A percentile compares a stretch with the other conserved stretches of the same genome.
phyloP scores from a whole-genome alignment of 2,329 filamentous ascomycete species.

The Epichloe amarillans region DNA sequence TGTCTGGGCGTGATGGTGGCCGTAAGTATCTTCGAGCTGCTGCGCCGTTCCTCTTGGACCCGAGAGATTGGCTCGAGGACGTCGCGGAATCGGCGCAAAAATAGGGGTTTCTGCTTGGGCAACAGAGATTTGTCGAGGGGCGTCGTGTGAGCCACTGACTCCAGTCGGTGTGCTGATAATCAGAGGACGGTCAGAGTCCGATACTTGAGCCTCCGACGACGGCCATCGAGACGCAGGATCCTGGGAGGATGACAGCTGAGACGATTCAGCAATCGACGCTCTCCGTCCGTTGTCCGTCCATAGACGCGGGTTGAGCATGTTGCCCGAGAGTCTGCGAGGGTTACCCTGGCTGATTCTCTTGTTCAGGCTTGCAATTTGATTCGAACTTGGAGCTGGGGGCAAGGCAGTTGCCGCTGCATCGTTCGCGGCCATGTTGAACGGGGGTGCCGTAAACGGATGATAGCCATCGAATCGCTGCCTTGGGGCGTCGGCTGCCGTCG shows the following conservation, averaged over 20 bases:
- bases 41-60: slow-evolving; percentile 32
- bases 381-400: slow-evolving; percentile 24
- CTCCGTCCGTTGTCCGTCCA: slow-evolving; percentile 1
- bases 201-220: slow-evolving; percentile 7
- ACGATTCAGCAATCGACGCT: not conserved
- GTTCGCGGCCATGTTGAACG: slow-evolving; percentile 17
- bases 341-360: slow-evolving; percentile 24
- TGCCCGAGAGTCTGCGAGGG: slow-evolving; percentile 30
- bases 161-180: slow-evolving; percentile 49
- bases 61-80: slow-evolving; percentile 26
- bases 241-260: not conserved
- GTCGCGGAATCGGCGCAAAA: slow-evolving; percentile 38
- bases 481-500: slow-evolving; percentile 5
- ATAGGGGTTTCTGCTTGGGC: slow-evolving; percentile 30
- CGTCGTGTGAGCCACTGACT: slow-evolving; percentile 39
- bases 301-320: slow-evolving; percentile 16
- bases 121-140: slow-evolving; percentile 20
- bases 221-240: not conserved
- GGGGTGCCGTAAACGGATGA: slow-evolving; percentile 30
- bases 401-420: slow-evolving; percentile 21
- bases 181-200: slow-evolving; percentile 35
- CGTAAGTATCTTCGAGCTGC: slow-evolving; percentile 43
- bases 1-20: slow-evolving; percentile 14
- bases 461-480: slow-evolving; percentile 13
- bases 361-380: slow-evolving; percentile 26